Evolutionary conservation across 2,329 filamentous ascomycete species (phyloP).

Genomic region (Metarhizium sp.): DNA sequence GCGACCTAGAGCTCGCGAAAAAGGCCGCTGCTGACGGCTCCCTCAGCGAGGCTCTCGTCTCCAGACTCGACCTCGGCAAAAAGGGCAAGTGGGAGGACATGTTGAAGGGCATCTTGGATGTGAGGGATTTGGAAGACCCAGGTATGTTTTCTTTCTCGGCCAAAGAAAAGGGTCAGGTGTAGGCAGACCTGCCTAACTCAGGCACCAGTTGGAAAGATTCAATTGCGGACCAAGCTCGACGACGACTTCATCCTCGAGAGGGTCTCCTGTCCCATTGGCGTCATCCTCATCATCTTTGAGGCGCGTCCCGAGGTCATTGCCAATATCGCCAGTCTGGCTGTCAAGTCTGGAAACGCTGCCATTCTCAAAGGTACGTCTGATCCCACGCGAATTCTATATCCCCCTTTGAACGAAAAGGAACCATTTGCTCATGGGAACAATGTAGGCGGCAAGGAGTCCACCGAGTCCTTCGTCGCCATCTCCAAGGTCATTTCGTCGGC

Average conservation of each 20-base stretch:
- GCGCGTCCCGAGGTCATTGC: conserved; percentile 96
- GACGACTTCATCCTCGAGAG: conserved; percentile 78
- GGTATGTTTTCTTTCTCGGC: conserved; percentile 40
- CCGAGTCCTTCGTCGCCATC: conserved; percentile 88
- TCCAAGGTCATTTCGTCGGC: conserved; percentile 74
- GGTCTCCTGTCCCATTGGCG: conserved; percentile 88
- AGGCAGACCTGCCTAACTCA: not conserved
- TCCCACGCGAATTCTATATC: not conserved
- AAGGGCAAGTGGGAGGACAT: conserved; percentile 96
- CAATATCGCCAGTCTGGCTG: conserved; percentile 89
- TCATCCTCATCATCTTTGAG: conserved; percentile 98
- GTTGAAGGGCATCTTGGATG: conserved; percentile 88
- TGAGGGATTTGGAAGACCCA: conserved; percentile 75
- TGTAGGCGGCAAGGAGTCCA: conserved; percentile 86
- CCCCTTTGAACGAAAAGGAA: not conserved
- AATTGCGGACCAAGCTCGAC: conserved; percentile 75
- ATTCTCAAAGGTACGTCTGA: conserved; percentile 68
- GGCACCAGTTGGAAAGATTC: conserved; percentile 65
- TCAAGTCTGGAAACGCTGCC: conserved; percentile 95
- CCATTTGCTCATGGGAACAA: not conserved
- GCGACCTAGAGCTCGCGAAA: conserved; percentile 67
- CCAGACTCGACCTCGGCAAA: conserved; percentile 76
- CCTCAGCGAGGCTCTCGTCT: conserved; percentile 74
- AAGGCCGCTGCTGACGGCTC: conserved; percentile 65
- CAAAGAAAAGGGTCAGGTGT: no score